Base-by-base conservation (phyloP, 768 basidiomycete species). In the Tulasnella sp. region DNA sequence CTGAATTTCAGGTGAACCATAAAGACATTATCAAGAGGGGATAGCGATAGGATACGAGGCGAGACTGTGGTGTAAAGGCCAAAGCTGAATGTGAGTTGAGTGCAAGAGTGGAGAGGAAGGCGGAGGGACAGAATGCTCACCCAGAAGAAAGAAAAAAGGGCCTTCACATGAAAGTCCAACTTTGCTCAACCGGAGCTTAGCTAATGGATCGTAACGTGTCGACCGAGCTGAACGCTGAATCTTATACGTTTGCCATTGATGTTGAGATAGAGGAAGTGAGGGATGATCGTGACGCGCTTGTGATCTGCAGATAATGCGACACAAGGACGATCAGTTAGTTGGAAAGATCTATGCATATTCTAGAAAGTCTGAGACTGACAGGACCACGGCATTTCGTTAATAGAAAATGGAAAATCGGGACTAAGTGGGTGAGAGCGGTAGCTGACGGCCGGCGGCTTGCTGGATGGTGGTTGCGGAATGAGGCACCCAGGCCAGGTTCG, bases 221-320 rank as follows among this genome's bases (percentile, higher is more conserved):
- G 52, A 18, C 80, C 80, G 19, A 80, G 74, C 18, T 74, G 75
- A 31, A 76, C 56, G 42, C 78, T 74, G 36, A 68, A 80, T 2
- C 39, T 38, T 14, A 80, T 72, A 16, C 71, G 36, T 39, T 76
- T 77, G 3, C 80, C 80, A 56, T 80, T 78, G 58, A 80, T 80
- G 44, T 80, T 77, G 18, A 80, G 76, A 42, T 80, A 80, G 18
- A 80, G 40, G 52, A 68, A 78, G 31, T 78, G 31, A 18, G 80
- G 80, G 36, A 80, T 80, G 21, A 80, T 80, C 9, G 80, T 76
- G 44, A 80, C 56, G n/a, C 77, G 77, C 44, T 80, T 80, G 31
- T 80, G 80, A 36, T 80, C 80, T 80, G 79, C n/a, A 27, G 62
- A 68, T 68, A 36, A 68, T 7, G n/a, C 8, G 62, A 24, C 1